Base-by-base conservation (phyloP, 345 rosid genomes). In the Noccaea bulbosa region DNA sequence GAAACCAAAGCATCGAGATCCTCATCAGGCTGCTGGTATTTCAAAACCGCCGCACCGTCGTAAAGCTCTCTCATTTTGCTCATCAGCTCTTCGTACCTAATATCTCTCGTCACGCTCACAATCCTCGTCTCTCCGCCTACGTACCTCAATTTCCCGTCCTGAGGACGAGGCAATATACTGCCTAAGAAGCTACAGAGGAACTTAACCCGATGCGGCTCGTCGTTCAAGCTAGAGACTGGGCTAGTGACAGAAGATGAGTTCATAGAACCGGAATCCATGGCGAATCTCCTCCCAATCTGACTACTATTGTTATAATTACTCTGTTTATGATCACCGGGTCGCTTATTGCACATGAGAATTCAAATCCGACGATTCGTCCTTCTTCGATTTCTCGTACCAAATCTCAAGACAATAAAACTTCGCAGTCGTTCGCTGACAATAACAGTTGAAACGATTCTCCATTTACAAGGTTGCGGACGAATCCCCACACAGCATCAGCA, bases 1-100 rank as follows among this genome's bases (percentile, higher is more conserved):
- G 99, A 91, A 5, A 94, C 99, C 65, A 94, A 67, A 30, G 97
- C 99, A 82, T 94, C 99, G n/a, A 94, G 93, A 88, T 94, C 99
- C 82, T 94, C 99, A 70, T 94, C 99, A 30, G 99, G 96, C 67
- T 94, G 99, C 78, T 91, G 96, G 51, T 94, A 94, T 70, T 94
- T 94, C 84, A 94, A 82, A 48, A 91, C 81, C 0, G 83, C 80
- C 0, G 84, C 96, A 44, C 85, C 93, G 1, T 89, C 96, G 68
- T 86, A 89, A 69, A 94, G 87, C 82, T 91, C 97, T 73, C 78
- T 84, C 99, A 89, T 88, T 77, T 81, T 88, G 67, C 58, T 79
- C 93, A 94, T 88, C 79, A 91, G 73, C 77, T 91, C 99, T 55
- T 87, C 90, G 62, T 81, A 91, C 54, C 72, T 67, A 41, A 94